A percentile compares a stretch with the other conserved stretches of the same genome.
Evolutionary conservation across 2,329 filamentous ascomycete genomes (phyloP).

Genomic region (Trichoderma sp.): DNA sequence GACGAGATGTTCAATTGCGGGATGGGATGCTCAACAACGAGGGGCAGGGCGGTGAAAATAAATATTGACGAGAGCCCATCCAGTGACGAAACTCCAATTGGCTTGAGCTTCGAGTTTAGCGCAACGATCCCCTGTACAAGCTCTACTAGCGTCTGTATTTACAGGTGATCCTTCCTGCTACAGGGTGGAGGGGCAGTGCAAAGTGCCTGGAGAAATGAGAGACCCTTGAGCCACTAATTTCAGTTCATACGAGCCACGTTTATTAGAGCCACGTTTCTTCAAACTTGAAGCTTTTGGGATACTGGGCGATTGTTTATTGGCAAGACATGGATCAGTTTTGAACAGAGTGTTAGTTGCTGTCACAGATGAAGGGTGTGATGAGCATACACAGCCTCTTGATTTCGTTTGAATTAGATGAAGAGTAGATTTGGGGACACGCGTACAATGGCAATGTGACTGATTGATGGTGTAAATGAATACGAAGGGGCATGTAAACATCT

Average conservation of each 20-base stretch:
- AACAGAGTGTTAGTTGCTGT: neutral
- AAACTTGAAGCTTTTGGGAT: neutral
- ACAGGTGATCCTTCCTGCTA: neutral
- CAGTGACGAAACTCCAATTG: constrained; percentile 7
- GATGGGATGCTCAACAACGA: neutral
- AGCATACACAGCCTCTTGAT: constrained; percentile 8
- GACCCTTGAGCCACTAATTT: constrained; percentile 15
- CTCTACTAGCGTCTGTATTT: neutral
- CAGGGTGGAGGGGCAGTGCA: neutral
- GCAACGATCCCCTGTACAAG: neutral
- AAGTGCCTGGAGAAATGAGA: neutral
- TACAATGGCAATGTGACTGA: neutral
- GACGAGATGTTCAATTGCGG: neutral
- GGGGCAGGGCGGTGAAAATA: neutral
- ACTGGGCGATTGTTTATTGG: constrained; percentile 3
- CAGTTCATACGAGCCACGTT: constrained; percentile 17
- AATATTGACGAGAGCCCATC: neutral
- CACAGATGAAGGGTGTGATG: neutral
- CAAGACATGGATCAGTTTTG: neutral
- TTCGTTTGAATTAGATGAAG: neutral
- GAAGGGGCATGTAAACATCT: neutral
- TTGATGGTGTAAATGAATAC: neutral
- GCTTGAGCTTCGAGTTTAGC: neutral
- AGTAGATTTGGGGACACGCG: neutral
- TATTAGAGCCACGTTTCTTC: neutral